These are phyloP conservation scores for Boletus speciosus DNA, from an alignment of 768 basidiomycete genomes.

Conservation along the genomic window DNA sequence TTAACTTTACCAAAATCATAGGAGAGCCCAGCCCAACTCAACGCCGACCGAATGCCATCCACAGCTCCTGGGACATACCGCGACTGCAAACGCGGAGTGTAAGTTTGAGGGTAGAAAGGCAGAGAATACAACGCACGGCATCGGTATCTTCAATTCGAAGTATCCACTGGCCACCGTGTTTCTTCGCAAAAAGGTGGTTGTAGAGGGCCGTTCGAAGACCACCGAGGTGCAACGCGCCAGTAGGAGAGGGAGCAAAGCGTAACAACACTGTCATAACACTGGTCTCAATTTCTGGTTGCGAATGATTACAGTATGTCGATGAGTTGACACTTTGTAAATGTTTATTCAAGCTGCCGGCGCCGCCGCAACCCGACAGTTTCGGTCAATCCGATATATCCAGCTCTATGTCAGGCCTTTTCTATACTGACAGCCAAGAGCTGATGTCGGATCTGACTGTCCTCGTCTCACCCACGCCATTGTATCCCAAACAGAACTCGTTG, in stretches of 20 bases:
- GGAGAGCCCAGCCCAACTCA: constrained; percentile 88
- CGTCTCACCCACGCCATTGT: constrained; percentile 29
- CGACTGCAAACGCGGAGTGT: constrained; percentile 43
- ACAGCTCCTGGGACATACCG: constrained; percentile 82
- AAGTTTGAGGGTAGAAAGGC: background rate
- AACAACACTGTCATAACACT: constrained; percentile 52
- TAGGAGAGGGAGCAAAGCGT: constrained; percentile 96
- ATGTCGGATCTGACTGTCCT: constrained; percentile 35
- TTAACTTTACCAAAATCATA: constrained; percentile 76
- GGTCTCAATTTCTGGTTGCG: too few species aligned
- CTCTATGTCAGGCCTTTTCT: background rate
- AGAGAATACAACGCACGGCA: constrained; percentile 50
- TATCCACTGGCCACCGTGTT: constrained; percentile 84
- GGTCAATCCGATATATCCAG: background rate
- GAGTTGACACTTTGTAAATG: too few species aligned
- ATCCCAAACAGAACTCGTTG: constrained; percentile 20
- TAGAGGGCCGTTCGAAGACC: constrained; percentile 93
- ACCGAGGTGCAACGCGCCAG: constrained; percentile 90
- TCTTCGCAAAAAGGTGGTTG: constrained; percentile 83
- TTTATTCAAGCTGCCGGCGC: too few species aligned
- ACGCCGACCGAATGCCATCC: constrained; percentile 67
- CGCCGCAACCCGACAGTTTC: too few species aligned
- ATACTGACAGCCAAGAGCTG: background rate
- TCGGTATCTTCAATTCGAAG: constrained; percentile 96
- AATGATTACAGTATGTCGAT: too few species aligned